These are phyloP conservation scores for Pseudonitzschia pungens DNA, from an alignment of 108 stramenopile species.

Conservation along the genomic window DNA sequence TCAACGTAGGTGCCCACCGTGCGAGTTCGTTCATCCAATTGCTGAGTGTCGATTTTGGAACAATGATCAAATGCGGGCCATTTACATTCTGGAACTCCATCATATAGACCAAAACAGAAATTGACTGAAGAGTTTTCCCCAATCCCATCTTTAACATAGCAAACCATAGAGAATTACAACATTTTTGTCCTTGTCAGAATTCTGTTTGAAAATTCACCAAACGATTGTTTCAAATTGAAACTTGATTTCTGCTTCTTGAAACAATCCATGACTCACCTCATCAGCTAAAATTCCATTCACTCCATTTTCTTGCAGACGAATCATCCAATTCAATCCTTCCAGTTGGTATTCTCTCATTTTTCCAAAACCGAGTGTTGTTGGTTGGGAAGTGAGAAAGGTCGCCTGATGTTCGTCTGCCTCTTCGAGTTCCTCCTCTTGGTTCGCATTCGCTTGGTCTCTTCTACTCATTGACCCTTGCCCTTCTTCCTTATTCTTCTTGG, in stretches of 20 bases:
- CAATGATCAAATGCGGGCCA: constrained; percentile 94
- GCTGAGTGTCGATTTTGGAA: constrained; percentile 96
- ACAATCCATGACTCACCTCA: constrained; percentile 41
- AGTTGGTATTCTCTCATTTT: constrained; percentile 94
- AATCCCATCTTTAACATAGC: constrained; percentile 73
- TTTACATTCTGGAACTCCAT: constrained; percentile 61
- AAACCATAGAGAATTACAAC: neutral
- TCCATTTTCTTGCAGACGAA: constrained; percentile 92
- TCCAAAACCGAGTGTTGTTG: constrained; percentile 69
- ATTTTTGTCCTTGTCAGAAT: neutral
- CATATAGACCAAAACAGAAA: constrained; percentile 88
- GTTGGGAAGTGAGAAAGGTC: constrained; percentile 87
- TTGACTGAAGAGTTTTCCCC: constrained; percentile 96
- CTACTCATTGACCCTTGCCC: constrained; percentile 9
- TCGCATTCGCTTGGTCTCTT: constrained; percentile 29
- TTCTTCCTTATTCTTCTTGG: neutral
- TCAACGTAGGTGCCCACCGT: constrained; percentile 93
- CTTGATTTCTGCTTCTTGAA: neutral
- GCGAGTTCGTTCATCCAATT: constrained; percentile 98
- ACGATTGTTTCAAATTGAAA: neutral
- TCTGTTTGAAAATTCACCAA: neutral
- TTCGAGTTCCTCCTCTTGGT: constrained; percentile 50
- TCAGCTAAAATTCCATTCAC: constrained; percentile 91
- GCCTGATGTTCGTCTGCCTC: constrained; percentile 79
- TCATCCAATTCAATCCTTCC: constrained; percentile 97